phyloP scores from a whole-genome alignment of 2,329 filamentous ascomycete species.

The Scedosporium dehoogii region DNA sequence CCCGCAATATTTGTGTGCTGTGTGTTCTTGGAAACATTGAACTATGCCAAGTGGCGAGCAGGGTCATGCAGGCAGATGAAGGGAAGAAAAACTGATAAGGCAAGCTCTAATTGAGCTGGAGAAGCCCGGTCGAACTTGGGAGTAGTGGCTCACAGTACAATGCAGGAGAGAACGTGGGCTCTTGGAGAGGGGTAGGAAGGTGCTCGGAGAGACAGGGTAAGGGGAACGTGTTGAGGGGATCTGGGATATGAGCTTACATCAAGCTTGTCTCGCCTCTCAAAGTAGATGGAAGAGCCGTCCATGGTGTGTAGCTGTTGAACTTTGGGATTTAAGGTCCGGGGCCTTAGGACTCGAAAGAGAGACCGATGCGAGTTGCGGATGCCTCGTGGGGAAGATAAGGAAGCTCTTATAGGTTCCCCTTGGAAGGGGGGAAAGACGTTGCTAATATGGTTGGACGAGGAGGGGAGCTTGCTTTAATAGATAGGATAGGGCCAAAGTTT shows the following conservation, averaged over 20 bases:
- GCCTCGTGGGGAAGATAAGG: not conserved
- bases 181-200: not conserved
- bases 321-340: not conserved
- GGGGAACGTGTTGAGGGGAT: not conserved
- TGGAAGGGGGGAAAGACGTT: not conserved
- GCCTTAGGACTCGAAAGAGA: not conserved
- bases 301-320: not conserved
- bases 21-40: no score
- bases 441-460: not conserved
- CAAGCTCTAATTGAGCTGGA: not conserved
- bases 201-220: not conserved
- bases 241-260: not conserved
- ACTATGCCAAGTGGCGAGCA: no score
- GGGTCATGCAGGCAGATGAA: no score
- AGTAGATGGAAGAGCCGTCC: slow-evolving; percentile 2
- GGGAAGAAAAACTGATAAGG: no score
- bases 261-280: slow-evolving; percentile 5
- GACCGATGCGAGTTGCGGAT: not conserved
- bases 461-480: slow-evolving; percentile 1
- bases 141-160: not conserved
- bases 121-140: not conserved
- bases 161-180: not conserved
- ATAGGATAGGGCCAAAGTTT: slow-evolving; percentile 1
- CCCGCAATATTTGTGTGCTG: not conserved
- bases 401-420: not conserved